Conservation (phyloP, 768 basidiomycete genomes). For the Jaapia argillacea region DNA sequence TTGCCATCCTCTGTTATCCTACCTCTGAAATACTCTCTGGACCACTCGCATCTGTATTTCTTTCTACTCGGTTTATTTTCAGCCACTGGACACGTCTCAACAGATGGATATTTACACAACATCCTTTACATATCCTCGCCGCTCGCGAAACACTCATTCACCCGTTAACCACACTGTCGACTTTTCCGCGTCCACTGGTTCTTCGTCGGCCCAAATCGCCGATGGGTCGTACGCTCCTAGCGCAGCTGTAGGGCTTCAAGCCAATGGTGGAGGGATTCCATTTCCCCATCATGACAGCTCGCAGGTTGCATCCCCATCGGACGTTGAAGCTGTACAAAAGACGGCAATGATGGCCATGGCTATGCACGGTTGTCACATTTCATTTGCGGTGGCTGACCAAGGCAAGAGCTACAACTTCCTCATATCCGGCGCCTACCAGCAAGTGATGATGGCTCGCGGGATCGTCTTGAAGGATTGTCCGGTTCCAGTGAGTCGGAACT, state of each 20-base stretch:
- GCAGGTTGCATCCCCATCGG: constrained; percentile 28
- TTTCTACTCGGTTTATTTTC: constrained; percentile 10
- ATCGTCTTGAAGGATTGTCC: constrained; percentile 87
- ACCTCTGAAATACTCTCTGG: constrained; percentile 16
- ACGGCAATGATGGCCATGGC: constrained; percentile 73
- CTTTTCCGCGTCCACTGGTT: too few species aligned
- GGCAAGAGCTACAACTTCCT: constrained; percentile 81
- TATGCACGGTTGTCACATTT: constrained; percentile 75
- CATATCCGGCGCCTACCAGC: constrained; percentile 84
- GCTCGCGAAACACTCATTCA: constrained; percentile 61
- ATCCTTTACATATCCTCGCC: constrained; percentile 86
- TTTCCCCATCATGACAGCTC: constrained; percentile 14
- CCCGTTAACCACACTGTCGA: constrained; percentile 50
- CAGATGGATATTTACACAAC: constrained; percentile 92
- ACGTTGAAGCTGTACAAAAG: constrained; percentile 69
- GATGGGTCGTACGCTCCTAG: constrained; percentile 23
- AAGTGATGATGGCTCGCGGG: constrained; percentile 85
- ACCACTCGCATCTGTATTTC: constrained; percentile 14
- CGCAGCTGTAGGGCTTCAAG: constrained; percentile 24
- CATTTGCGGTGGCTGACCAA: constrained; percentile 65
- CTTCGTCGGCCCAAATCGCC: constrained; percentile 36
- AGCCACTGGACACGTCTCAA: constrained; percentile 8
- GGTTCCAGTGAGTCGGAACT: constrained; percentile 50
- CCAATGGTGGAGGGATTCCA: constrained; percentile 17
- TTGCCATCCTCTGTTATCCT: constrained; percentile 9